phyloP scores from a whole-genome alignment of 495 filamentous ascomycete species.

The Podospora conica region DNA sequence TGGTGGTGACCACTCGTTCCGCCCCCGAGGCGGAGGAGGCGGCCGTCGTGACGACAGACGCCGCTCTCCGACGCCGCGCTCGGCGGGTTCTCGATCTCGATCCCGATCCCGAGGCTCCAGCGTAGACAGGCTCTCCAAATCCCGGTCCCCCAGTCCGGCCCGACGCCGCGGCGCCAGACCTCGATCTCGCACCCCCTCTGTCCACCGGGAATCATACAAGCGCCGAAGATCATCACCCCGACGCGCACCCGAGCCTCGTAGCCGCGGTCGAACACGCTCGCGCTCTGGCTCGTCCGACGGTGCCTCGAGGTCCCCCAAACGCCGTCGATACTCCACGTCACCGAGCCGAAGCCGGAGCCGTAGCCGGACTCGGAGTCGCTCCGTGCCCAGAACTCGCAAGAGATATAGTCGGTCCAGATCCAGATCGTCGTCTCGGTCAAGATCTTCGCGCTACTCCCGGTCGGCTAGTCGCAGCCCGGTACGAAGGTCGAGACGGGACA shows the following conservation, averaged over 20 bases:
- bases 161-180: conserved; percentile 25
- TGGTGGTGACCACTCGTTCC: conserved; percentile 18
- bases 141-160: conserved; percentile 34
- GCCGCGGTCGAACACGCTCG: conserved; percentile 17
- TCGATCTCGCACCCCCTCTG: conserved; percentile 40
- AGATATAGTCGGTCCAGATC: conserved; percentile 43
- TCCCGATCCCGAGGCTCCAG: conserved; percentile 31
- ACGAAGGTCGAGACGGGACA: conserved; percentile 38
- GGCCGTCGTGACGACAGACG: conserved; percentile 25
- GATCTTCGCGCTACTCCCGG: conserved; percentile 32
- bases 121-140: conserved; percentile 26
- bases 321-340: conserved; percentile 29
- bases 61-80: conserved; percentile 25
- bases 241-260: conserved; percentile 17
- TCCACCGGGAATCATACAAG: conserved; percentile 32
- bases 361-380: conserved; percentile 24
- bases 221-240: conserved; percentile 37
- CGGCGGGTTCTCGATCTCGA: conserved; percentile 20
- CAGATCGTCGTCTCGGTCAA: conserved; percentile 36
- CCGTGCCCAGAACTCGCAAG: conserved; percentile 11
- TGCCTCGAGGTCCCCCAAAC: conserved; percentile 25
- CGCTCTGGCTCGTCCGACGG: conserved; percentile 28
- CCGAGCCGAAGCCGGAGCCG: conserved; percentile 40
- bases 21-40: conserved; percentile 22
- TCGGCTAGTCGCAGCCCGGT: conserved; percentile 34